phyloP scores from a whole-genome alignment of 1,284 basidiomycete genomes.

The Sphagnurus paluster region DNA sequence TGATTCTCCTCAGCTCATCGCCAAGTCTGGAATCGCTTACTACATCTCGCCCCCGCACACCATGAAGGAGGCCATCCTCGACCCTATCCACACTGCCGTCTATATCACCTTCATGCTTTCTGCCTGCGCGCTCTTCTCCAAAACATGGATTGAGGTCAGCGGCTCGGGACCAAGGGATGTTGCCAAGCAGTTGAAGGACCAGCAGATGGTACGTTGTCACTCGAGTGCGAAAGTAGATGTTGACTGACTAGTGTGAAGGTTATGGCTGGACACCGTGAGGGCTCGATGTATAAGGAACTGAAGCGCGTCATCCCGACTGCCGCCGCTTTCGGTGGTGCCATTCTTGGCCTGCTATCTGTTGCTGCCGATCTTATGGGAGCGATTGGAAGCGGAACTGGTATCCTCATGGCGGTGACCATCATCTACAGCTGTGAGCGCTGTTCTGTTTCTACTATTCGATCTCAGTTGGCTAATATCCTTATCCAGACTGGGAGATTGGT shows the following conservation, averaged over 20 bases:
- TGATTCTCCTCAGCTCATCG: slow-evolving; percentile 89
- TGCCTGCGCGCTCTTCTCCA: slow-evolving; percentile 96
- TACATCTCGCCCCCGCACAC: slow-evolving; percentile 98
- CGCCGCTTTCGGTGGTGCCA: slow-evolving; percentile 95
- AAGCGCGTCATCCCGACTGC: slow-evolving; percentile 98
- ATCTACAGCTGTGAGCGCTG: slow-evolving; percentile 85
- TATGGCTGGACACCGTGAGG: slow-evolving; percentile 97
- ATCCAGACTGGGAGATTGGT: slow-evolving; percentile 74
- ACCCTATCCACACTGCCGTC: slow-evolving; percentile 92
- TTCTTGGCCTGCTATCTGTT: slow-evolving; percentile 92
- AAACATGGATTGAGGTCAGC: slow-evolving; percentile 99
- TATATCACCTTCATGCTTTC: slow-evolving; percentile 94
- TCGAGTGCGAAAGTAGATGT: background rate
- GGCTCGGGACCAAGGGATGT: slow-evolving; percentile 95
- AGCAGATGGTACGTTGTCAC: slow-evolving; percentile 74
- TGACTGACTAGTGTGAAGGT: slow-evolving; percentile 46
- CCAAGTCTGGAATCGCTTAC: slow-evolving; percentile 92
- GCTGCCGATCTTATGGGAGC: slow-evolving; percentile 96
- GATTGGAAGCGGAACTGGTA: slow-evolving; percentile 95
- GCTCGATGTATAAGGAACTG: slow-evolving; percentile 98
- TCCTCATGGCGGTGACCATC: slow-evolving; percentile 96
- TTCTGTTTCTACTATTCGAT: slow-evolving; percentile 8
- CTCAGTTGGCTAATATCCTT: slow-evolving; percentile 4
- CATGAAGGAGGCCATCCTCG: slow-evolving; percentile 81
- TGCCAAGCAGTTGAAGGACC: slow-evolving; percentile 98